phyloP scores from a whole-genome alignment of 2,329 filamentous ascomycete species.

The Penicillium expansum region DNA sequence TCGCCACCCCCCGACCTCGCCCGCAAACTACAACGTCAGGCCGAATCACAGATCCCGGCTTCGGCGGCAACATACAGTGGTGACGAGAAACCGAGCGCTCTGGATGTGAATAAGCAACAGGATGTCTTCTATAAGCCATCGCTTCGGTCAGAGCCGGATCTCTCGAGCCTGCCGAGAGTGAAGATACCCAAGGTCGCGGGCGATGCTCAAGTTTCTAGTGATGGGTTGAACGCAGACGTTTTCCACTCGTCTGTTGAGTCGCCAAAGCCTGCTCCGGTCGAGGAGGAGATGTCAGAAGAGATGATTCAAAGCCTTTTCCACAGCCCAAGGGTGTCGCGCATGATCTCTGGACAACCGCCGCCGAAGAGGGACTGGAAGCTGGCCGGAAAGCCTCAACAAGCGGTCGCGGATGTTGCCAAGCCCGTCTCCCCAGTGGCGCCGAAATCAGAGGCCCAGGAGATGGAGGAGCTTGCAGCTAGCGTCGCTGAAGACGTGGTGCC shows the following conservation, averaged over 20 bases:
- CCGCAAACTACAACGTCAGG: slow-evolving; percentile 47
- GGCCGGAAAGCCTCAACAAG: not conserved
- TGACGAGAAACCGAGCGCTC: slow-evolving; percentile 26
- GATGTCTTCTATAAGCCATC: slow-evolving; percentile 58
- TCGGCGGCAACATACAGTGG: slow-evolving; percentile 45
- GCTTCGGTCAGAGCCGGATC: slow-evolving; percentile 44
- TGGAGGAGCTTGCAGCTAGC: slow-evolving; percentile 48
- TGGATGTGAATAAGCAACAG: slow-evolving; percentile 53
- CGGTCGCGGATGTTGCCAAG: not conserved
- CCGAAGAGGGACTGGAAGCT: slow-evolving; percentile 18
- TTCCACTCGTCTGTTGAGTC: slow-evolving; percentile 45
- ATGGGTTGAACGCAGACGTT: slow-evolving; percentile 55
- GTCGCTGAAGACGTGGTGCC: slow-evolving; percentile 43
- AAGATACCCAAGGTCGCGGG: slow-evolving; percentile 56
- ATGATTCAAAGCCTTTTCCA: slow-evolving; percentile 62
- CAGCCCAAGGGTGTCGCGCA: slow-evolving; percentile 56
- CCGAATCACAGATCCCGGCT: slow-evolving; percentile 54
- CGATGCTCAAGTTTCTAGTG: slow-evolving; percentile 44
- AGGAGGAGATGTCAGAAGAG: slow-evolving; percentile 55
- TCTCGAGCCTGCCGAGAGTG: slow-evolving; percentile 54
- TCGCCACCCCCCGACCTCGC: slow-evolving; percentile 44
- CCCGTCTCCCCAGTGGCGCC: not conserved
- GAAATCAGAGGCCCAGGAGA: slow-evolving; percentile 36
- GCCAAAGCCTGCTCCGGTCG: slow-evolving; percentile 30
- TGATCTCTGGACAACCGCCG: slow-evolving; percentile 50